Base-by-base conservation (phyloP, 2,329 filamentous ascomycete species). In the Fusarium annulatum region DNA sequence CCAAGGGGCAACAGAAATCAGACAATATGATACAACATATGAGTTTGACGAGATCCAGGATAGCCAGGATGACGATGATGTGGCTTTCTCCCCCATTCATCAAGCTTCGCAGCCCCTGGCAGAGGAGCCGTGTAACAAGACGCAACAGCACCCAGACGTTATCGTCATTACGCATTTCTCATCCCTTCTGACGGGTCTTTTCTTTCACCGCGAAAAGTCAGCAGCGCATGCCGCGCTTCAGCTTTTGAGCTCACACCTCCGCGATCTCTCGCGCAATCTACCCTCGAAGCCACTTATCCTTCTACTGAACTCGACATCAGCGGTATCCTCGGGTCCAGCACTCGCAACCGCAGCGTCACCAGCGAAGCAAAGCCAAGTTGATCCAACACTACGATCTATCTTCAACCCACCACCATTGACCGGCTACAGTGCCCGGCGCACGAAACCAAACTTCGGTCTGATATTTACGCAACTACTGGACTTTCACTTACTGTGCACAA, bases 111-210 rank as follows among this genome's bases (percentile, higher is more conserved):
- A 60, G 41, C 38, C 15, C 28, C 33, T 21, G 42, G 41, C 48
- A 64, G 57, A 51, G 30, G 30, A 38, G 26, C 34, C 33, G 18
- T 46, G 45, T 21, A 61, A 30, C 56, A 72, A 43, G 30, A 61
- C 28, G 55, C 52, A 23, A 53, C 60, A 26, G 34, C 52, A 38
- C 53, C 61, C 36, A 45, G 84, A 86, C 61, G 79, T 90, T 43
- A 83, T 91, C 51, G 81, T 91, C 60, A 80, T 90, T 61, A 89
- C 88, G 12, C 87, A 89, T 79, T 85, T 89, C 76, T 86, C 87
- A 5, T 75, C 82, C 21, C 82, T 91, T 8, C 83, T 91, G 26
- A 85, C 84, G 33, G 79, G 84, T 9, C 83, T 90, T 55, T 90
- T 90, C 79, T 81, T 86, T 4, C 82, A 84, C 62, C 84, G 84